Base-by-base conservation (phyloP, 805 yeast genomes). In the Candida nemodendra region DNA sequence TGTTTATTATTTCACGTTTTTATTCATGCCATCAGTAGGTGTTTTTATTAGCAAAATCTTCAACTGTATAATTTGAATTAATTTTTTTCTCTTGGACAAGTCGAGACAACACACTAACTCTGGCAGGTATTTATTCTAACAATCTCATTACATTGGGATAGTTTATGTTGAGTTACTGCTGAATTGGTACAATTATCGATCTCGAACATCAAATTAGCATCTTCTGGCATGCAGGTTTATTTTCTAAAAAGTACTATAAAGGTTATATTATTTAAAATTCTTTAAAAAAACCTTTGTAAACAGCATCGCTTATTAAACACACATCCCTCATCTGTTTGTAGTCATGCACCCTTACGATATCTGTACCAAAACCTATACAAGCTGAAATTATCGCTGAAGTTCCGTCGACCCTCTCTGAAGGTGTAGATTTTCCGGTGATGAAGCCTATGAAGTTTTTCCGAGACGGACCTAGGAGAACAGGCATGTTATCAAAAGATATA, bases 261-360 rank as follows among this genome's bases (percentile, higher is more conserved):
- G n/a, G n/a, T n/a, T n/a, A n/a, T n/a, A n/a, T n/a, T n/a, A n/a
- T n/a, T n/a, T n/a, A n/a, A n/a, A n/a, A n/a, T n/a, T n/a, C n/a
- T n/a, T n/a, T n/a, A n/a, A n/a, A n/a, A n/a, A n/a, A n/a, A n/a
- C n/a, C n/a, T 30, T 73, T 70, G 53, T 83, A 83, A 24, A 86
- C 68, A 0, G 90, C 89, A 63, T 90, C 96, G 3, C 88, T 87
- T 47, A 84, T 68, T 18, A 66, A 61, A 15, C 78, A 60, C 9
- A 73, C 76, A 46, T 80, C 78, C 26, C 56, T 62, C 44, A 65
- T 78, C 41, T 76, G 82, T 43, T 63, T 68, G 25, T 82, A 85
- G 58, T 91, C 95, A 59, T 91, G 99, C 3, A 90, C 95, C 31
- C 99, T 68, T 1, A 91, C 85, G 15, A 93, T 79, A 57, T 89